A percentile compares a stretch with the other conserved stretches of the same genome.
phyloP scores from a whole-genome alignment of 805 yeast species.

The Ogataea minuta region DNA sequence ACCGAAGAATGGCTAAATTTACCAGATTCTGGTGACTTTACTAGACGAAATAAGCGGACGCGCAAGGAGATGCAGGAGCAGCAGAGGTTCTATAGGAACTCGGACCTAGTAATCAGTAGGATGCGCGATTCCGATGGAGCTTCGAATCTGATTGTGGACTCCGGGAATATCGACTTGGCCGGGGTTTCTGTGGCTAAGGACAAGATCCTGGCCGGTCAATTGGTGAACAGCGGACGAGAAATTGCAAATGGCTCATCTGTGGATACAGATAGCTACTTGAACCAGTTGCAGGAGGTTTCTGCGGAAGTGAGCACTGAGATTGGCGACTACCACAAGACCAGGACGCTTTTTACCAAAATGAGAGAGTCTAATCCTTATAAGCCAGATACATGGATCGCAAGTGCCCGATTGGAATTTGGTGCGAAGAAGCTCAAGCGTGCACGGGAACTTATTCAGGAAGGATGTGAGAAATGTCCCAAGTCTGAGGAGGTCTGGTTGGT shows the following conservation, averaged over 20 bases:
- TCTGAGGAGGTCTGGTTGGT: constrained; percentile 83
- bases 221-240: constrained; percentile 38
- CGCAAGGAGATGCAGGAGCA: constrained; percentile 59
- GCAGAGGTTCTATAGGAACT: constrained; percentile 77
- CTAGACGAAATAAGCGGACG: constrained; percentile 72
- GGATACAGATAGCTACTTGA: constrained; percentile 41
- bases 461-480: constrained; percentile 64
- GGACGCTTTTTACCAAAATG: constrained; percentile 62
- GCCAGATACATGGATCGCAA: constrained; percentile 82
- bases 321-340: constrained; percentile 59
- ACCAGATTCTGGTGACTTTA: constrained; percentile 88
- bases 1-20: constrained; percentile 74
- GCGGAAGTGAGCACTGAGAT: constrained; percentile 31
- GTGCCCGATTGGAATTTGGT: constrained; percentile 73
- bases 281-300: constrained; percentile 34
- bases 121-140: constrained; percentile 35
- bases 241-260: constrained; percentile 13
- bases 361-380: constrained; percentile 70
- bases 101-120: constrained; percentile 58
- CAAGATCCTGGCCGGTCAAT: constrained; percentile 50
- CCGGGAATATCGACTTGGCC: constrained; percentile 42
- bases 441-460: constrained; percentile 61
- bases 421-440: constrained; percentile 59
- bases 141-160: constrained; percentile 28
- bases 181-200: constrained; percentile 65